A percentile compares a stretch with the other conserved stretches of the same genome.
phyloP scores from a whole-genome alignment of 441 rosid genomes.

The Syzygium malaccense region DNA sequence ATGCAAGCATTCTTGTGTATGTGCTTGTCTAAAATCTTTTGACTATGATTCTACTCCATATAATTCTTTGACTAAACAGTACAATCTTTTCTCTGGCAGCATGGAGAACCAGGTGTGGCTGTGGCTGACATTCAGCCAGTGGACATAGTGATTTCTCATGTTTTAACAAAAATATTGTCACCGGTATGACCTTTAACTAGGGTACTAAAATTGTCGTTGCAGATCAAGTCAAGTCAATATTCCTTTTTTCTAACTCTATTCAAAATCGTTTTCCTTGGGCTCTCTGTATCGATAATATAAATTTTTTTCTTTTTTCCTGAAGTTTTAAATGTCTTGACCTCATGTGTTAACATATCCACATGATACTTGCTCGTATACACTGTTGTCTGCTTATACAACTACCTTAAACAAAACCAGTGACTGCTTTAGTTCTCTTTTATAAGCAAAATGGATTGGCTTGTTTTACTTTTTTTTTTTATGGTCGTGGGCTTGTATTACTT shows the following conservation, averaged over 20 bases:
- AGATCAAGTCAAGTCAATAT: not conserved
- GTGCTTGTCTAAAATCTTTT: not conserved
- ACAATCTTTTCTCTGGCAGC: conserved; percentile 31
- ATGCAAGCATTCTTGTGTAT: not conserved
- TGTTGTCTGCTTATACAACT: not conserved
- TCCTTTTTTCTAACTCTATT: not conserved
- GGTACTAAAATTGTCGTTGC: not conserved
- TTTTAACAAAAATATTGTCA: conserved; percentile 77
- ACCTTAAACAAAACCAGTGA: not conserved
- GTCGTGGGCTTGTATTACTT: not conserved
- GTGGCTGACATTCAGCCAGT: conserved; percentile 89
- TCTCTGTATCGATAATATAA: not conserved
- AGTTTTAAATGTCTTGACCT: not conserved
- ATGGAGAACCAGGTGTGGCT: conserved; percentile 98
- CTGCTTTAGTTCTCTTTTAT: not conserved
- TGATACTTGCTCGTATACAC: not conserved
- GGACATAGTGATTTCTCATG: conserved; percentile 84
- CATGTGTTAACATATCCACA: not conserved
- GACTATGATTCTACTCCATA: not conserved
- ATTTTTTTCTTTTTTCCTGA: not conserved
- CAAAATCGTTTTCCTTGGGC: not conserved
- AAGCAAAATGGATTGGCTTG: not conserved
- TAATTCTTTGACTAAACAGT: conserved; percentile 10
- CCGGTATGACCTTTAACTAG: conserved; percentile 31
- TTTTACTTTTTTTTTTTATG: not conserved